phyloP scores from a whole-genome alignment of 2,329 filamentous ascomycete species.

The Blastomyces parvus region DNA sequence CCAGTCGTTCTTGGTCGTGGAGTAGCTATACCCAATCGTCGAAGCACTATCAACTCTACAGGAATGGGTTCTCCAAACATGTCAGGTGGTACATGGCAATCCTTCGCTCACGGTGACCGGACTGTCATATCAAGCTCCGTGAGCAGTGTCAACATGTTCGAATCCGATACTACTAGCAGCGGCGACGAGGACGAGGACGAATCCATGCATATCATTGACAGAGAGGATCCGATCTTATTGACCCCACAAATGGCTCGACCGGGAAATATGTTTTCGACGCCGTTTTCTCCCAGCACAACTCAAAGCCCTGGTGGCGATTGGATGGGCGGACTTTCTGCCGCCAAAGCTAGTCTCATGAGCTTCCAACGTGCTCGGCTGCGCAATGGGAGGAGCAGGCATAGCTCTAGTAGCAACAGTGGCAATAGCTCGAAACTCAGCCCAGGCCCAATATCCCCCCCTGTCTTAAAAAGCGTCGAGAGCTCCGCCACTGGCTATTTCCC shows the following conservation, averaged over 20 bases:
- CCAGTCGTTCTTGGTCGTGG: slow-evolving; percentile 68
- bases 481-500: slow-evolving; percentile 47
- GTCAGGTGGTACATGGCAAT: slow-evolving; percentile 55
- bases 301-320: slow-evolving; percentile 52
- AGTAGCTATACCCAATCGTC: slow-evolving; percentile 50
- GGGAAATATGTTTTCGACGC: slow-evolving; percentile 34
- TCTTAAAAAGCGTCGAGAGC: slow-evolving; percentile 47
- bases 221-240: slow-evolving; percentile 69
- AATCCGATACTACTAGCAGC: slow-evolving; percentile 66
- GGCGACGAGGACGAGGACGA: slow-evolving; percentile 56
- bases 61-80: slow-evolving; percentile 56
- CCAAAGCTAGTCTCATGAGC: slow-evolving; percentile 67
- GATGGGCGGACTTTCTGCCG: slow-evolving; percentile 58
- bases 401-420: slow-evolving; percentile 60
- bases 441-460: slow-evolving; percentile 69
- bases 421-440: slow-evolving; percentile 59
- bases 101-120: slow-evolving; percentile 58
- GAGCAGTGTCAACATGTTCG: slow-evolving; percentile 69
- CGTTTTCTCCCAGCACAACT: slow-evolving; percentile 39
- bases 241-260: slow-evolving; percentile 68
- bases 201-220: slow-evolving; percentile 54
- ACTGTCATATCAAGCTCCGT: slow-evolving; percentile 68
- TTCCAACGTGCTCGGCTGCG: slow-evolving; percentile 57
- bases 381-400: slow-evolving; percentile 53
- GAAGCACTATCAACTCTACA: slow-evolving; percentile 33